Evolutionary conservation across 225 moss, liverwort and hornwort species (phyloP).

Genomic region (Sphagnum tenellum): DNA sequence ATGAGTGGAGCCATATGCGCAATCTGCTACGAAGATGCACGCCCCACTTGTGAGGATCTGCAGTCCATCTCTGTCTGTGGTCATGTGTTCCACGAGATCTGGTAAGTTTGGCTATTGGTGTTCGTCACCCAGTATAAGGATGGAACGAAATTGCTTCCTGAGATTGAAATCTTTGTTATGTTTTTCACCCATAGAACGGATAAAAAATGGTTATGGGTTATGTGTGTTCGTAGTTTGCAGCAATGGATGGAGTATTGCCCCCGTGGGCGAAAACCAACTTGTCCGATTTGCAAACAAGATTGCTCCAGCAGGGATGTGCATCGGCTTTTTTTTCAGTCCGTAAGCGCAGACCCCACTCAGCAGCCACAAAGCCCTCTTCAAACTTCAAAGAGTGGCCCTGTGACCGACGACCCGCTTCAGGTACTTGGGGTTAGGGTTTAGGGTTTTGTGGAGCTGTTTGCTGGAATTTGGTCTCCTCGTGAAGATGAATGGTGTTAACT

Average conservation of each 20-base stretch:
- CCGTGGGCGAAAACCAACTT: conserved; percentile 39
- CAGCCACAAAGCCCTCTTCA: conserved; percentile 12
- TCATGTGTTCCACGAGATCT: conserved; percentile 85
- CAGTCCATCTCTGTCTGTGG: conserved; percentile 68
- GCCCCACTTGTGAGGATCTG: conserved; percentile 45
- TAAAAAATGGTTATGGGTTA: neutral
- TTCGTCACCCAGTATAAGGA: too few relatives aligned
- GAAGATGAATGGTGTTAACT: too few relatives aligned
- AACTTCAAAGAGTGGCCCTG: neutral
- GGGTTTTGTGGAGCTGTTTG: too few relatives aligned
- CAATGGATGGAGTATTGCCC: conserved; percentile 80
- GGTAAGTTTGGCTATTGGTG: conserved; percentile 13
- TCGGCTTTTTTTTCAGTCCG: conserved; percentile 76
- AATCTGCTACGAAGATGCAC: conserved; percentile 73
- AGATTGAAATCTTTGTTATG: neutral
- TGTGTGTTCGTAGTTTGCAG: conserved; percentile 33
- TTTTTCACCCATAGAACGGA: neutral
- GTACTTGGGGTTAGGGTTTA: neutral
- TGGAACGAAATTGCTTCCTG: neutral
- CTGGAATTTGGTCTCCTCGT: too few relatives aligned
- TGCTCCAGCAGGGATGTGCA: conserved; percentile 51
- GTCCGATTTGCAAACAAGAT: conserved; percentile 63
- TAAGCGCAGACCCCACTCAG: conserved; percentile 22
- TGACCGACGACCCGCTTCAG: conserved; percentile 2
- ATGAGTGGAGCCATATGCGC: conserved; percentile 61